Evolutionary conservation across 2,329 filamentous ascomycete genomes (phyloP), one percentile per base, ranked within the genome.

Genomic region (Sodiomyces alkalinus): DNA sequence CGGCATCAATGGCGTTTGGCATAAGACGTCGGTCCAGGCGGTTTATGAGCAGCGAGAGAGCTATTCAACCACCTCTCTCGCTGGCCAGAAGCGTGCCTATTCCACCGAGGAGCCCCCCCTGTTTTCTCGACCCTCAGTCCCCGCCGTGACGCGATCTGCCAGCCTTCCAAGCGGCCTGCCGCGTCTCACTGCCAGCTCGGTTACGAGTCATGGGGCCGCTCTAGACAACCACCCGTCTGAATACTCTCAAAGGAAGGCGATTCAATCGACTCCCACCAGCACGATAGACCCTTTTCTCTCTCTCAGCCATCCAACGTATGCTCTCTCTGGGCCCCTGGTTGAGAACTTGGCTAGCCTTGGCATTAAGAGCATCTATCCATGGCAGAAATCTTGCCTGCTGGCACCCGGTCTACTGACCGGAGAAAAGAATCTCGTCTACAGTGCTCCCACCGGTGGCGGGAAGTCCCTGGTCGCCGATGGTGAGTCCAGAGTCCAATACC

Each of bases 401-500:
- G 71, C 72, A 0, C 70, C 68, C 4, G 75, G 77, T 0, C 58
- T 83, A 12, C 55, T 86, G 9, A 48, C 56, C 5, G 78, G 78
- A 11, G 58, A 68, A 28, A 69, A 62, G 36, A 83, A 81, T 40
- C 57, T 86, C 7, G 74, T 85, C n/a, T 86, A 85, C 44, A 80
- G 74, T 23, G 80, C 80, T 6, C 80, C 80, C 0, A 85, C 80
- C 0, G 79, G 79, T 4, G 79, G 79, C 22, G 80, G 80, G 11
- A 83, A 85, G 51, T 82, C 76, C 6, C 60, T 85, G 9, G 76
- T 83, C 26, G 78, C 78, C 32, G 68, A 73, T 42, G 49, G 56
- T 58, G 36, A 48, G 54, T 36, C n/a, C n/a, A n/a, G n/a, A n/a
- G n/a, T 7, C 15, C 12, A 10, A 25, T 12, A 8, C 6, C 19